Evolutionary conservation across 2,329 filamentous ascomycete genomes (phyloP), one percentile per base, ranked within the genome.

Genomic region (Zymoseptoria passerinii): DNA sequence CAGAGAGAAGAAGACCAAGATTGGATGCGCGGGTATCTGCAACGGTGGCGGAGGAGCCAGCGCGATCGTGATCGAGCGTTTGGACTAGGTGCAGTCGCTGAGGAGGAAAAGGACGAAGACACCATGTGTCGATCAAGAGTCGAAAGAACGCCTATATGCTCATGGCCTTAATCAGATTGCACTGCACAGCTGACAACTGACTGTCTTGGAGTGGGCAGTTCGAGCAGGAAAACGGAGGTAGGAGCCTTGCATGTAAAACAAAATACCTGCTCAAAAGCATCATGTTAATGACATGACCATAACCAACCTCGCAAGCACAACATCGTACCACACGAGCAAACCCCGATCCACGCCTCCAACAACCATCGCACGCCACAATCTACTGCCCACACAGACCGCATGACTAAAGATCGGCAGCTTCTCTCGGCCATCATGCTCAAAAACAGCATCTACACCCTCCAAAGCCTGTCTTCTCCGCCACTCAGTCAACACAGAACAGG

Each of bases 31-130:
- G 48, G 94, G 90, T 71, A 97, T 99, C 72, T 99, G 94, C 85
- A 99, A 99, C 76, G 94, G 94, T 65, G 94, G 94, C 58, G 94
- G 94, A 68, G 94, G 94, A 73, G 94, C 94, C 60, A 95, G 90
- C 70, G 94, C 94, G 59, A 79, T 99, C 66, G 90, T 99, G 63
- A 84, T 99, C 70, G 94, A 99, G 81, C 67, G 65, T 53, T 54
- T 72, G 49, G 58, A 58, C 18, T 50, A 55, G 20, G 54, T 28
- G 49, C 4, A 44, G 35, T 44, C 35, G 13, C 35, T 16, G 35
- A 44, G 5, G 35, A 44, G n/a, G 35, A 44, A 44, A 44, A 44
- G 35, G 10, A 44, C 35, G 13, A 16, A 16, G 10, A 44, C 35
- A 44, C 35, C 35, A 29, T 29, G 28, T 29, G 10, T 10, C 10